phyloP scores from a whole-genome alignment of 2,329 filamentous ascomycete genomes.

The Chrysosporium queenslandicum region DNA sequence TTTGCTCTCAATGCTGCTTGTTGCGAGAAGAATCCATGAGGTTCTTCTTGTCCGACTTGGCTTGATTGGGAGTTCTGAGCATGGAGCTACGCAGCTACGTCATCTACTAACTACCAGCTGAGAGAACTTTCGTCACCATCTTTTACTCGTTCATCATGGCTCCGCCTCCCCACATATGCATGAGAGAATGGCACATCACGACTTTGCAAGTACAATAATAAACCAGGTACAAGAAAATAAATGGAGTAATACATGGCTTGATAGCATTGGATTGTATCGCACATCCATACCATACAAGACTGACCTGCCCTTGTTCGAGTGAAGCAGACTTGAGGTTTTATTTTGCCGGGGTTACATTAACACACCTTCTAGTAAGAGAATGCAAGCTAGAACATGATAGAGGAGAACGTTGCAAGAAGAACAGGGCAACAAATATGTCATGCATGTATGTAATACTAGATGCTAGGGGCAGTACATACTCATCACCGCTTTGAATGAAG shows the following conservation, averaged over 20 bases:
- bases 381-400: background rate
- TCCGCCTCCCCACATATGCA: too few species aligned
- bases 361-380: slow-evolving; percentile 1
- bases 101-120: too few species aligned
- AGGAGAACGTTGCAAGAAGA: background rate
- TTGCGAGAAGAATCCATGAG: too few species aligned
- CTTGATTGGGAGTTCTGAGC: too few species aligned
- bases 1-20: too few species aligned
- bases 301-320: background rate
- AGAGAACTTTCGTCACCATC: too few species aligned
- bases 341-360: background rate
- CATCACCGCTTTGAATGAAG: slow-evolving; percentile 23
- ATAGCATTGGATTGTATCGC: background rate
- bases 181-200: background rate
- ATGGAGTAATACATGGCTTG: background rate
- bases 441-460: slow-evolving; percentile 4
- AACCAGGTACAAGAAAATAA: background rate
- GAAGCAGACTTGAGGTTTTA: background rate
- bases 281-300: background rate
- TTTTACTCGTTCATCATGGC: too few species aligned
- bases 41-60: too few species aligned
- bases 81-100: too few species aligned
- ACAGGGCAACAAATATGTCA: slow-evolving; percentile 6
- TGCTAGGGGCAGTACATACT: slow-evolving; percentile 1
- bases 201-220: background rate